phyloP scores from a whole-genome alignment of 2,329 filamentous ascomycete species.

The Clonostachys chloroleuca region DNA sequence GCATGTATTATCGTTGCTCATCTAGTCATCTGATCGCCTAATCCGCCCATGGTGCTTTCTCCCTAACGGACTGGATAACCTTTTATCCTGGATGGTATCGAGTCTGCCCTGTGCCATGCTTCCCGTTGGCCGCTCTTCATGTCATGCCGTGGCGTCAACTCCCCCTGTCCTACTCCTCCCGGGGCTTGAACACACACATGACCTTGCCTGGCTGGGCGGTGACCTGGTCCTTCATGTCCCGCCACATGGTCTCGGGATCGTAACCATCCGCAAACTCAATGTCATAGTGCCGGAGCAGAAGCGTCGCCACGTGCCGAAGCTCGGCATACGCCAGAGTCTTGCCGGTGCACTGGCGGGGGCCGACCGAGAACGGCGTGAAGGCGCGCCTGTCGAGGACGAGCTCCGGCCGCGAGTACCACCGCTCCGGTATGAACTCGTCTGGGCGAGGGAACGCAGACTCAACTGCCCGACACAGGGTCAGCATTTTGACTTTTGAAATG shows the following conservation, averaged over 20 bases:
- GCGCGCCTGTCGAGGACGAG: constrained; percentile 6
- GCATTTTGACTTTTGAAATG: too few relatives aligned
- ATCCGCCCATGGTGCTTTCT: too few relatives aligned
- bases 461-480: too few relatives aligned
- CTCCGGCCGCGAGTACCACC: constrained; percentile 7
- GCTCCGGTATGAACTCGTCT: constrained; percentile 8
- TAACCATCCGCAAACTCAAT: background rate
- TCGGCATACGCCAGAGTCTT: constrained; percentile 2
- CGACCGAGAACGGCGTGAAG: background rate
- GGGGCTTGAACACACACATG: background rate
- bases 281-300: background rate
- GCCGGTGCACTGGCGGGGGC: constrained; percentile 2
- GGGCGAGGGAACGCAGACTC: constrained; percentile 1
- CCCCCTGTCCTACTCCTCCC: background rate
- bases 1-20: too few relatives aligned
- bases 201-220: background rate
- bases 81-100: too few relatives aligned
- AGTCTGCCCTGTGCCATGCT: too few relatives aligned
- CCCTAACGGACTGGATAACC: too few relatives aligned
- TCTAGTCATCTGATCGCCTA: too few relatives aligned
- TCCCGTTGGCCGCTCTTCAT: too few relatives aligned
- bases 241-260: background rate
- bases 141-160: too few relatives aligned
- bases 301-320: background rate
- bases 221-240: background rate